phyloP scores from a whole-genome alignment of 1,284 basidiomycete species.

The Ganoderma lucidum region DNA sequence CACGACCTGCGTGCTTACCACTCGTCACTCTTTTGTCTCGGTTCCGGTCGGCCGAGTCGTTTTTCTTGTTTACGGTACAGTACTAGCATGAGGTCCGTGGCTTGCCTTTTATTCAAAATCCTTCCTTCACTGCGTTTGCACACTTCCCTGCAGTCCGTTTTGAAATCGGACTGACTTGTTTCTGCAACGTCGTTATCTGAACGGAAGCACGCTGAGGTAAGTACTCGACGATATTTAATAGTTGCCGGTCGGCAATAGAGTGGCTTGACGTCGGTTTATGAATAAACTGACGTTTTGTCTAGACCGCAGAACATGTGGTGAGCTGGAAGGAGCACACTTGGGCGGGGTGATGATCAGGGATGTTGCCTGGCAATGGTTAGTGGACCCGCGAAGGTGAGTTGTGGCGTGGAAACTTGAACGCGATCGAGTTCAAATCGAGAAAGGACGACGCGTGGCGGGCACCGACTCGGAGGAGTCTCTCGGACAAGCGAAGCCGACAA shows the following conservation, averaged over 20 bases:
- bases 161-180: not conserved
- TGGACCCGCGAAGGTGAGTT: not conserved
- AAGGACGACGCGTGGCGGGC: not conserved
- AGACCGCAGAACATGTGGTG: not conserved
- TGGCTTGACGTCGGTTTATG: not conserved
- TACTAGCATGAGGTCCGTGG: constrained; percentile 1
- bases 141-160: not conserved
- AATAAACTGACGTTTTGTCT: not conserved
- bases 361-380: not conserved
- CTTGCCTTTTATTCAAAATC: not conserved
- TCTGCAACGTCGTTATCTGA: not conserved
- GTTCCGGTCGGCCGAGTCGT: constrained; percentile 1
- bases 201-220: not conserved
- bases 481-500: not conserved
- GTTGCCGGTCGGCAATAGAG: not conserved
- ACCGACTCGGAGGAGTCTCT: not conserved
- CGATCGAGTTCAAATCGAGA: not conserved
- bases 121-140: not conserved
- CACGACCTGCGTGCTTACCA: constrained; percentile 27
- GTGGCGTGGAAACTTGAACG: not conserved
- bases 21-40: constrained; percentile 10
- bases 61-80: not conserved
- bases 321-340: not conserved
- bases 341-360: not conserved
- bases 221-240: not conserved